Evolutionary conservation across 164 flowering plant genomes (phyloP).

Genomic region (Magnolia officinalis): DNA sequence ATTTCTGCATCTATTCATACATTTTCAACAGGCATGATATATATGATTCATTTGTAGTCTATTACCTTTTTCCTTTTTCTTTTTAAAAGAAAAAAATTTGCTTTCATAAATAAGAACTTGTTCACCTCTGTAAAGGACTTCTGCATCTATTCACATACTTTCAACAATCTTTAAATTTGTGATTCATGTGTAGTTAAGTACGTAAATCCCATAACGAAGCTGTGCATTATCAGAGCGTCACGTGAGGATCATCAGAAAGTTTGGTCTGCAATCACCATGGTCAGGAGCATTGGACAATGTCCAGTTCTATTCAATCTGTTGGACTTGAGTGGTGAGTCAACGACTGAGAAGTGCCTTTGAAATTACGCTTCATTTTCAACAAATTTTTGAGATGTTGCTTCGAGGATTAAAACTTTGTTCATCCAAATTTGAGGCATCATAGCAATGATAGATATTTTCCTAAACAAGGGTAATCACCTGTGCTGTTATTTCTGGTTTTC

Average conservation of each 20-base stretch:
- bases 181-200: slow-evolving; percentile 60
- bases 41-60: neutral
- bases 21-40: neutral
- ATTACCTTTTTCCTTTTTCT: neutral
- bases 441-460: neutral
- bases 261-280: slow-evolving; percentile 83
- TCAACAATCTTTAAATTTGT: neutral
- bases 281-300: slow-evolving; percentile 65
- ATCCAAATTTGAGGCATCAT: neutral
- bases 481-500: neutral
- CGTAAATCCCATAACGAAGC: slow-evolving; percentile 80
- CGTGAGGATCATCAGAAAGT: slow-evolving; percentile 72
- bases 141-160: neutral
- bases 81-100: neutral
- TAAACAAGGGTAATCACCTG: neutral
- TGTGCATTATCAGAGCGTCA: slow-evolving; percentile 68
- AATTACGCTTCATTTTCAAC: neutral
- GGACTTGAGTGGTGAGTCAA: slow-evolving; percentile 74
- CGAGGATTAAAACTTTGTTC: neutral
- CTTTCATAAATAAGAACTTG: neutral
- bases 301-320: slow-evolving; percentile 67
- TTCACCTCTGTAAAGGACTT: neutral
- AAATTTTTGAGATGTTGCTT: neutral
- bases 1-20: neutral
- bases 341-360: neutral